Evolutionary conservation across 768 basidiomycete species (phyloP).

Genomic region (Lanmaoa rubissima): DNA sequence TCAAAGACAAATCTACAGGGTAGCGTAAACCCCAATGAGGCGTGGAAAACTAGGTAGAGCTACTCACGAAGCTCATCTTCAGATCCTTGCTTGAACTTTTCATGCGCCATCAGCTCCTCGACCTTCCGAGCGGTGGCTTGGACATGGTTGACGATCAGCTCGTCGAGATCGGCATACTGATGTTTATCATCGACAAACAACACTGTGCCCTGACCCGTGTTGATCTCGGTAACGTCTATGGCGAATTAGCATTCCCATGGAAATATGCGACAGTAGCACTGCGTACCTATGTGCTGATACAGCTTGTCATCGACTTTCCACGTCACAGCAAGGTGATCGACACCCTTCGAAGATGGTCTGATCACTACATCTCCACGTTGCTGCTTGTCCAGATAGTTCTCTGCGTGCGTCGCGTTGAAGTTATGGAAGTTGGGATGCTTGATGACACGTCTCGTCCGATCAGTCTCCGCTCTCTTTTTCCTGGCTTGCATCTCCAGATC

Average conservation of each 20-base stretch:
- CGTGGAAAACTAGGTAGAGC: not conserved
- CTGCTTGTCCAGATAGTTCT: conserved; percentile 83
- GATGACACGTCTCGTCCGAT: conserved; percentile 79
- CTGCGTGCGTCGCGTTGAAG: conserved; percentile 86
- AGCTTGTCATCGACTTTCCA: conserved; percentile 98
- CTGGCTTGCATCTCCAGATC: conserved; percentile 72
- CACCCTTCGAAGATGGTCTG: conserved; percentile 91
- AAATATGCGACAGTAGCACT: not conserved
- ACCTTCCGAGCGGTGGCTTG: conserved; percentile 91
- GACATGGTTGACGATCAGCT: conserved; percentile 94
- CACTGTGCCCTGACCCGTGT: conserved; percentile 66
- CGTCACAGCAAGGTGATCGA: conserved; percentile 91
- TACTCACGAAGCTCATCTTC: conserved; percentile 91
- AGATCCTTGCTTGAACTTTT: conserved; percentile 87
- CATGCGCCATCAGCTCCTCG: conserved; percentile 92
- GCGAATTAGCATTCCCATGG: conserved; percentile 3
- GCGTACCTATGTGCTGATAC: conserved; percentile 93
- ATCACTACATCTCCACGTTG: conserved; percentile 96
- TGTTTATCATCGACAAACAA: conserved; percentile 76
- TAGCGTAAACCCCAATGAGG: not conserved
- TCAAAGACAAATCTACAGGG: conserved; percentile 72
- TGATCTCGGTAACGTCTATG: conserved; percentile 79
- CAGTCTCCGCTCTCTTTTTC: conserved; percentile 83
- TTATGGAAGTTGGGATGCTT: conserved; percentile 99
- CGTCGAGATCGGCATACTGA: conserved; percentile 90